Base-by-base conservation (phyloP, 768 basidiomycete genomes). In the Omphalotus guepiniiformis region DNA sequence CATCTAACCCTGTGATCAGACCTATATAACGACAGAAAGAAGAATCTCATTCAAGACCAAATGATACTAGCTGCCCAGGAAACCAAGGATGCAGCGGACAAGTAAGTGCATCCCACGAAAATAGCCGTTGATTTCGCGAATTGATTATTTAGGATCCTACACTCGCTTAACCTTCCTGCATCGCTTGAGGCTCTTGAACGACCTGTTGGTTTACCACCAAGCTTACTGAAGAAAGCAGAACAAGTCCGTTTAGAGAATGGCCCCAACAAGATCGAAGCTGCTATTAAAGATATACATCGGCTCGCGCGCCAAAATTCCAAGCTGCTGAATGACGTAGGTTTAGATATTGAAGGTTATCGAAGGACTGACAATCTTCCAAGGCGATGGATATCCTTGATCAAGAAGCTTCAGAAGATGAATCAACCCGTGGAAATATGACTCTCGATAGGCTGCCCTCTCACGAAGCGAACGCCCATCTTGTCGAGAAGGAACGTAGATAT, bases 361-460 rank as follows among this genome's bases (percentile, higher is more conserved):
- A 48, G n/a, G 51, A 30, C 43, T 15, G 22, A 28, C 19, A 26
- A 16, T 26, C 30, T 43, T 29, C 29, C 8, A 48, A 96, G 93
- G 82, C 91, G 0, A 76, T 93, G 71, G 92, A 93, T 56, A 80
- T 94, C 18, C 68, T 99, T n/a, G 93, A 95, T 55, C 81, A 79
- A 36, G 94, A 96, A 64, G 88, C 87, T 13, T 86, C 85, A 12
- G 88, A 91, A 58, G 89, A 93, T 54, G 89, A 91, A 60, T 72
- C 77, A 9, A 69, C 79, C 25, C 79, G 84, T 13, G 74, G 75
- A 52, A 75, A 76, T 19, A 65, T 63, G 1, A 54, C 65, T 37
- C 55, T 78, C 48, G 63, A 70, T 47, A 74, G 92, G 27, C 67
- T 69, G 1, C 80, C 85, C 1, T 96, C 94, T 0, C 76, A 87